Conservation (phyloP, 192 early-diverging fungal species). For the Haplosporangium gracile region DNA sequence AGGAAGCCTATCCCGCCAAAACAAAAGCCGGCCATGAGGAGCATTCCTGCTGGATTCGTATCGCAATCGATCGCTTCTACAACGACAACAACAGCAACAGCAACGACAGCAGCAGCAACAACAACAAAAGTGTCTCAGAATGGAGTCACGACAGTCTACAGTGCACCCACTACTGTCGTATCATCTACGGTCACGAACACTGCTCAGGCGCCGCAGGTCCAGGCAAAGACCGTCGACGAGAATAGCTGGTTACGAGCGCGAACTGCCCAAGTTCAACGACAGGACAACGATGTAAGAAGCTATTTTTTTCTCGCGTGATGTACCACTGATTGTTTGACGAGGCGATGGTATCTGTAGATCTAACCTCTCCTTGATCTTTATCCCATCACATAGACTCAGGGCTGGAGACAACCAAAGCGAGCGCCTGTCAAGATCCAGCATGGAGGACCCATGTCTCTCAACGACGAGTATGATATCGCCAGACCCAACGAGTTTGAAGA, state of each 20-base stretch:
- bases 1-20: constrained; percentile 64
- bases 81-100: background rate
- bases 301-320: background rate
- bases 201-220: background rate
- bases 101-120: background rate
- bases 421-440: constrained; percentile 38
- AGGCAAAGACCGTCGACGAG: constrained; percentile 35
- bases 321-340: background rate
- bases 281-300: constrained; percentile 45
- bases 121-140: background rate
- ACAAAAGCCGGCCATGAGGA: constrained; percentile 55
- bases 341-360: too few relatives aligned
- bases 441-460: constrained; percentile 55
- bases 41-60: constrained; percentile 35
- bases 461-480: constrained; percentile 76
- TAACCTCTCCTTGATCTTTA: too few relatives aligned
- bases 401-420: constrained; percentile 47
- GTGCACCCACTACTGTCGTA: background rate
- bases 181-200: background rate
- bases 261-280: constrained; percentile 54
- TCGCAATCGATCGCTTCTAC: constrained; percentile 8
- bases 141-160: background rate
- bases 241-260: constrained; percentile 36
- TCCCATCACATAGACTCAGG: background rate
- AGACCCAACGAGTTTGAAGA: constrained; percentile 81